Percentiles rank a stretch among this genome's conserved stretches.
Conservation (phyloP, 352 stramenopile genomes). For the Salisapilia sapeloensis region DNA sequence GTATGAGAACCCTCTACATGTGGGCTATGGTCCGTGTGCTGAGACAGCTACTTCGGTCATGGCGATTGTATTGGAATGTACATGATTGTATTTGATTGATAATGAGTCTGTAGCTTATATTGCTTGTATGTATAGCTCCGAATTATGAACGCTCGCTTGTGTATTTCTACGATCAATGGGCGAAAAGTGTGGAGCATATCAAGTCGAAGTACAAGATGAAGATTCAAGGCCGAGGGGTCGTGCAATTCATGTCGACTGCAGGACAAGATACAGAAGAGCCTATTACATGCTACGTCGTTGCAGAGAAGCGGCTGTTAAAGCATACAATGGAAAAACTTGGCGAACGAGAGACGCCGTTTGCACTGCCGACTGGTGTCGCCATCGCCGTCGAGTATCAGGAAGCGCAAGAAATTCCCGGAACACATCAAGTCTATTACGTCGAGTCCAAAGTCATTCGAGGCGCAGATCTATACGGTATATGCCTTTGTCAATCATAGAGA, state of each 20-base stretch:
- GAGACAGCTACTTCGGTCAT: slow-evolving; percentile 27
- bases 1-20: slow-evolving; percentile 4
- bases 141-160: slow-evolving; percentile 32
- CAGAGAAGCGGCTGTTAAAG: slow-evolving; percentile 35
- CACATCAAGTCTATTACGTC: slow-evolving; percentile 42
- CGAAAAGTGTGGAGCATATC: slow-evolving; percentile 30
- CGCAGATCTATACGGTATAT: slow-evolving; percentile 13
- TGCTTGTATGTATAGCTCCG: slow-evolving; percentile 6
- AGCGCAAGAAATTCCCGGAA: slow-evolving; percentile 20
- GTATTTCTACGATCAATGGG: slow-evolving; percentile 68
- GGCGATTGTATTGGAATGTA: slow-evolving; percentile 23
- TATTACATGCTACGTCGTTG: slow-evolving; percentile 32
- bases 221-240: slow-evolving; percentile 28
- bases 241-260: no score
- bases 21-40: slow-evolving; percentile 44
- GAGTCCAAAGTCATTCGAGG: slow-evolving; percentile 16
- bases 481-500: no score
- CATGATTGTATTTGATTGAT: not conserved
- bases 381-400: slow-evolving; percentile 40
- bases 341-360: slow-evolving; percentile 8
- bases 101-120: not conserved
- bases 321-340: slow-evolving; percentile 13
- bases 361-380: slow-evolving; percentile 12
- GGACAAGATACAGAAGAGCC: slow-evolving; percentile 45
- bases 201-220: slow-evolving; percentile 45